phyloP scores from a whole-genome alignment of 768 basidiomycete genomes.

The Mycena alexandri region DNA sequence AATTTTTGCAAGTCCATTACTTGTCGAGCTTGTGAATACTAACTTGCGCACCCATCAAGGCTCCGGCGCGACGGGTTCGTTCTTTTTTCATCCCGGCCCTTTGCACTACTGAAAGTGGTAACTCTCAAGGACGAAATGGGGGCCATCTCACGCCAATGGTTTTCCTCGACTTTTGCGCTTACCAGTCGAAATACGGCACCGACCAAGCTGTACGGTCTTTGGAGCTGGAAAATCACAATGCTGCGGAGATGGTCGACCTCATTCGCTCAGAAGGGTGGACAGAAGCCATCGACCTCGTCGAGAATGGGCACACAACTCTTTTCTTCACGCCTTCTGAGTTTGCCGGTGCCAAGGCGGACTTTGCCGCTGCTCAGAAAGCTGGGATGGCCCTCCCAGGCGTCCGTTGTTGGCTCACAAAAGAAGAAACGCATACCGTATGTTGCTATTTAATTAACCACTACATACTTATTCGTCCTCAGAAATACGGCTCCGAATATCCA shows the following conservation, averaged over 20 bases:
- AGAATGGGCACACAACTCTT: constrained; percentile 28
- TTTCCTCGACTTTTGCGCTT: constrained; percentile 27
- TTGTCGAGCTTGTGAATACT: constrained; percentile 5
- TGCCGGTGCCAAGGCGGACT: constrained; percentile 14
- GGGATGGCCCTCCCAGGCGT: constrained; percentile 20
- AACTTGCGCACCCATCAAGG: constrained; percentile 50
- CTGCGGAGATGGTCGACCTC: constrained; percentile 27
- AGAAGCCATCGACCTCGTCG: constrained; percentile 28
- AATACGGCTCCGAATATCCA: constrained; percentile 63
- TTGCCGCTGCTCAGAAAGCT: constrained; percentile 26
- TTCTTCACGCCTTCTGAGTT: constrained; percentile 14
- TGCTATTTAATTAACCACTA: not conserved
- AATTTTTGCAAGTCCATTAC: constrained; percentile 76
- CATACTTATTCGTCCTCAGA: constrained; percentile 39
- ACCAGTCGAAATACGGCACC: constrained; percentile 28
- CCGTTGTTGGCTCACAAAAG: constrained; percentile 29
- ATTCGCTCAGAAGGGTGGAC: constrained; percentile 29
- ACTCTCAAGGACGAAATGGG: constrained; percentile 30
- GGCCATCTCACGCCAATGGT: constrained; percentile 33
- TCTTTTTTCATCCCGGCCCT: not conserved
- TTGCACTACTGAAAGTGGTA: not conserved
- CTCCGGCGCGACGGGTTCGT: constrained; percentile 80
- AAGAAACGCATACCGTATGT: constrained; percentile 27
- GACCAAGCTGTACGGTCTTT: constrained; percentile 21
- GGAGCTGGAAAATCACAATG: constrained; percentile 27